Evolutionary conservation across 1,284 basidiomycete genomes (phyloP), one percentile per base, ranked within the genome.

Genomic region (Veloporphyrellus conicus): DNA sequence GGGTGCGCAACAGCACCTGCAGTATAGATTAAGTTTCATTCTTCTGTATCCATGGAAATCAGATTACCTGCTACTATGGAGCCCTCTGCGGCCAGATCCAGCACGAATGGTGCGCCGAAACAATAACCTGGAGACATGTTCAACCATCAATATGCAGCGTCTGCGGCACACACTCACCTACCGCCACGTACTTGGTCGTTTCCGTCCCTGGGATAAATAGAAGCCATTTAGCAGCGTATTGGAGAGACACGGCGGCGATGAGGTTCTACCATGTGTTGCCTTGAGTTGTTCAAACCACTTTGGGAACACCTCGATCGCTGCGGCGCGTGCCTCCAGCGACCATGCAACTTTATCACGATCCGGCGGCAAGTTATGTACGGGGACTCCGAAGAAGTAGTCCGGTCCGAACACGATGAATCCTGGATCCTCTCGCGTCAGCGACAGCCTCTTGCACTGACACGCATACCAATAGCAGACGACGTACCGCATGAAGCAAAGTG

Each of bases 1-100:
- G 79, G 77, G 61, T 83, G 75, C 16, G 74, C 77, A 51, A 81
- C 70, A 1, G 78, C 78, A 41, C 72, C 79, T 77, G 38, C 49
- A 29, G n/a, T n/a, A 23, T 9, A 5, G 3, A 32, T n/a, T 25
- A 16, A 34, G 11, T 1, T 14, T 23, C 18, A 3, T 2, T 6
- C 3, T 18, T 37, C 16, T 6, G 10, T n/a, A 25, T 11, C 35
- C n/a, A n/a, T 1, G 8, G 18, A 34, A 41, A 32, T 12, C 52
- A 56, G 11, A 7, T 33, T 54, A 77, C 77, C 71, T 35, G 77
- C 76, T 0, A 69, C 66, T 33, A 79, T 60, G 39, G 68, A 67
- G 40, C 75, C 73, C 0, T 67, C 68, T 4, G 71, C 67, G 1
- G 71, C 68, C 2, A 74, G 54, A 32, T 79, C 69, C 43, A 78